A percentile compares a stretch with the other conserved stretches of the same genome.
These are phyloP conservation scores for Hamigera avellanea DNA, from an alignment of 495 filamentous ascomycete genomes.

Conservation along the genomic window DNA sequence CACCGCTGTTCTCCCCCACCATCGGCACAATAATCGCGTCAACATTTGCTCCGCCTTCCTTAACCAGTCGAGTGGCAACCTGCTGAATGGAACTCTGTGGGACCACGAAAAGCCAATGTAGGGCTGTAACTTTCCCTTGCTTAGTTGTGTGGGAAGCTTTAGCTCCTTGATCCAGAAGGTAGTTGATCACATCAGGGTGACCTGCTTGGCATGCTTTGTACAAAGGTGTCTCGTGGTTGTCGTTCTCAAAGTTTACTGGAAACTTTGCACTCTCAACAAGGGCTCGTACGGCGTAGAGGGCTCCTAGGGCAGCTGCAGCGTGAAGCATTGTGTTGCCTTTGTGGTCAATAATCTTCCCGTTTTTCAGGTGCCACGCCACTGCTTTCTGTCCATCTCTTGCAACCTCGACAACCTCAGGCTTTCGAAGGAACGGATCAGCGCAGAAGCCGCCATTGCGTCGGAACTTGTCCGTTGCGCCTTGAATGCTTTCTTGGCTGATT, in stretches of 20 bases:
- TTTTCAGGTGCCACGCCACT: constrained; percentile 3
- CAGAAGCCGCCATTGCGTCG: constrained; percentile 12
- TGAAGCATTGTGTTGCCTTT: constrained; percentile 15
- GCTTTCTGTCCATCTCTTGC: not conserved
- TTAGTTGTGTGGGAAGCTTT: constrained; percentile 6
- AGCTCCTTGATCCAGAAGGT: constrained; percentile 11
- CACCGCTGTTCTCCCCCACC: constrained; percentile 8
- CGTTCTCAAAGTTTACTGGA: constrained; percentile 9
- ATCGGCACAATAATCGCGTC: constrained; percentile 8
- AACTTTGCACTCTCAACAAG: constrained; percentile 6
- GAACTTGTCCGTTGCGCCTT: constrained; percentile 9
- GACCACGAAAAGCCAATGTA: constrained; percentile 15
- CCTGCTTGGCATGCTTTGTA: constrained; percentile 21
- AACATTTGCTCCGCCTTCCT: constrained; percentile 6
- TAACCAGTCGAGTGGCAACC: constrained; percentile 5
- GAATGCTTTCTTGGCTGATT: not conserved
- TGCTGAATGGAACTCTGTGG: not conserved
- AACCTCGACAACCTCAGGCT: constrained; percentile 5
- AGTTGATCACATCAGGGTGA: constrained; percentile 8
- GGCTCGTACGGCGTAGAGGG: constrained; percentile 3
- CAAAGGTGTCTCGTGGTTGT: constrained; percentile 15
- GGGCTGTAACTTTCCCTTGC: constrained; percentile 6
- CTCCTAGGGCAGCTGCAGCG: constrained; percentile 13
- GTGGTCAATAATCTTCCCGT: constrained; percentile 7
- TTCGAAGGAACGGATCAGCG: constrained; percentile 7